Conservation (phyloP, 495 filamentous ascomycete genomes). For the Penicillium paxilli region DNA sequence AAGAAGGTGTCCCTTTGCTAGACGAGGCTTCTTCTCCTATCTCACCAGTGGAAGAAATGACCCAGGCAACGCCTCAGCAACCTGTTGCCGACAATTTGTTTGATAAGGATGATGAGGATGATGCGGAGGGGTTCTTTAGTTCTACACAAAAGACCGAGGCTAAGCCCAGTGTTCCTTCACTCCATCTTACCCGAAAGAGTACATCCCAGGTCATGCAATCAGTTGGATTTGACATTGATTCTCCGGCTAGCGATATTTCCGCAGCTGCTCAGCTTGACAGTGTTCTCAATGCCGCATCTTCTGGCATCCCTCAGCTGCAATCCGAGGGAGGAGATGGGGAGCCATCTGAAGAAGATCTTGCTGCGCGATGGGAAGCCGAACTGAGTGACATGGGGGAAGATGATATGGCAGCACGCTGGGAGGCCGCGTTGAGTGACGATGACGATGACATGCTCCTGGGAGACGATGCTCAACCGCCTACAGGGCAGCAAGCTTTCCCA, state of each 20-base stretch:
- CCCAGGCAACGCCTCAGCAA: constrained; percentile 14
- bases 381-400: constrained; percentile 59
- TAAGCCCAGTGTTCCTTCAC: constrained; percentile 9
- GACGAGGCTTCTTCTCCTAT: constrained; percentile 24
- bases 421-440: constrained; percentile 72
- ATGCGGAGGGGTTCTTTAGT: constrained; percentile 41
- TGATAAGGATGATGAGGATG: constrained; percentile 34
- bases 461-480: constrained; percentile 47
- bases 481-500: constrained; percentile 12
- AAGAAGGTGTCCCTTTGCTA: constrained; percentile 48
- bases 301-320: constrained; percentile 7
- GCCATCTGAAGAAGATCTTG: constrained; percentile 59
- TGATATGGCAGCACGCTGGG: constrained; percentile 80
- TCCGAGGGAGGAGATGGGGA: constrained; percentile 19
- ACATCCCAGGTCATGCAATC: constrained; percentile 43
- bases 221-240: constrained; percentile 25
- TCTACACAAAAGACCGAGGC: constrained; percentile 8
- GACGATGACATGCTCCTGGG: constrained; percentile 77
- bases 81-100: constrained; percentile 32
- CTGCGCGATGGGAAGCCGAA: constrained; percentile 80
- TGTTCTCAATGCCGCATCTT: constrained; percentile 29
- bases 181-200: constrained; percentile 43
- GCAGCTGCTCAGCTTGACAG: constrained; percentile 34
- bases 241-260: constrained; percentile 32
- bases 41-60: constrained; percentile 17